Evolutionary conservation across 495 filamentous ascomycete species (phyloP).

Genomic region (Penicillium herquei): DNA sequence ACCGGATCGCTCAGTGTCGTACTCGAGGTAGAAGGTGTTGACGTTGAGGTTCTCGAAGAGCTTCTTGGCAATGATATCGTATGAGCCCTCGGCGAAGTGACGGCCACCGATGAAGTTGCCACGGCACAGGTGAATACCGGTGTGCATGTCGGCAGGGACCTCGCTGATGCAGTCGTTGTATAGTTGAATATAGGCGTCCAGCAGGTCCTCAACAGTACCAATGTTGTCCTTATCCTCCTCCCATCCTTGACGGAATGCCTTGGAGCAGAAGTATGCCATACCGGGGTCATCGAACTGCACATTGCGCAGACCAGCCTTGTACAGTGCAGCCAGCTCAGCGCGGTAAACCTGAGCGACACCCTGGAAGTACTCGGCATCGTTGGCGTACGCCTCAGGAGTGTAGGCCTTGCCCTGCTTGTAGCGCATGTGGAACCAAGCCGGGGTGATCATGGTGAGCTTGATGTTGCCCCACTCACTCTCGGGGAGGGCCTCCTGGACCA

Average conservation of each 20-base stretch:
- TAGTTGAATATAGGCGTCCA: conserved; percentile 59
- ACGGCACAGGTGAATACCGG: conserved; percentile 65
- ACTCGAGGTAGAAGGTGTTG: conserved; percentile 68
- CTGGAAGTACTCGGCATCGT: conserved; percentile 58
- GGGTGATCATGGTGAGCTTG: conserved; percentile 64
- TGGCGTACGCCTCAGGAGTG: conserved; percentile 54
- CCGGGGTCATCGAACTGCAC: conserved; percentile 68
- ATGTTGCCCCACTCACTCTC: conserved; percentile 50
- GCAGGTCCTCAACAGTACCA: conserved; percentile 47
- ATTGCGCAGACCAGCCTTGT: conserved; percentile 60
- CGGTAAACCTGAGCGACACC: conserved; percentile 61
- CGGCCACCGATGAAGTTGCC: conserved; percentile 50
- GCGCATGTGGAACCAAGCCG: conserved; percentile 67
- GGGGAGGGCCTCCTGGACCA: conserved; percentile 50
- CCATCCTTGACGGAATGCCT: conserved; percentile 61
- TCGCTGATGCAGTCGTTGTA: conserved; percentile 61
- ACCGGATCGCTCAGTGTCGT: conserved; percentile 64
- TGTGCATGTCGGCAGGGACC: conserved; percentile 58
- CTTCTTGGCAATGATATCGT: conserved; percentile 65
- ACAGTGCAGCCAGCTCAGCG: conserved; percentile 58
- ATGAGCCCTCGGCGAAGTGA: conserved; percentile 65
- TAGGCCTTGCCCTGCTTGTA: conserved; percentile 58
- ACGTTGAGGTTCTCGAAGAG: conserved; percentile 64
- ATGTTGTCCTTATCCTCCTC: conserved; percentile 56
- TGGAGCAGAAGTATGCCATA: conserved; percentile 64